Conservation (phyloP, 495 filamentous ascomycete genomes). For the Aspergillus affinis region DNA sequence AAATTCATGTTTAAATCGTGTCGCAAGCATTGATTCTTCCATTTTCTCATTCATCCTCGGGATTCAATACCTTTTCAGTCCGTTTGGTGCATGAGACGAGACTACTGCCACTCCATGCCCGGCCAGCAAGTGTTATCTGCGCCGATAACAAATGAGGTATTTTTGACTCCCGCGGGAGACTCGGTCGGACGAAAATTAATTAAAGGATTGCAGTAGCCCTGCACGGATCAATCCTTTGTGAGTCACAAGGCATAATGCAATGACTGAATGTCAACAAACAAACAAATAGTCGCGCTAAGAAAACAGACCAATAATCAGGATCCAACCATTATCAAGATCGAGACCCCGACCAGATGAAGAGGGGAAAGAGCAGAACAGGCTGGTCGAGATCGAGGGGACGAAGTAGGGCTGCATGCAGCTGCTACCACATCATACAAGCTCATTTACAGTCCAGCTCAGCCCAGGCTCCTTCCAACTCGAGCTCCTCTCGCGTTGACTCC, state of each 20-base stretch:
- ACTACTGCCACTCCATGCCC: not conserved
- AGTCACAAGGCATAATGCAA: not conserved
- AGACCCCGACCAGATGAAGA: not conserved
- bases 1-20: too few relatives aligned
- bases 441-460: not conserved
- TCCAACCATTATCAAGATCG: not conserved
- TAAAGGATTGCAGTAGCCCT: not conserved
- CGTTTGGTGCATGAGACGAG: too few relatives aligned
- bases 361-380: not conserved
- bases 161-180: not conserved
- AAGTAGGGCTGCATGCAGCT: not conserved
- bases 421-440: not conserved
- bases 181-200: not conserved
- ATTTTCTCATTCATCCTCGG: too few relatives aligned
- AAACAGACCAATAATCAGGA: not conserved
- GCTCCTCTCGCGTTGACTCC: not conserved
- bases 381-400: not conserved
- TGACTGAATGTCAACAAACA: not conserved
- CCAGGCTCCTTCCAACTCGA: not conserved
- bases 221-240: not conserved
- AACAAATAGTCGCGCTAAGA: not conserved
- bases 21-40: too few relatives aligned
- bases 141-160: too few relatives aligned
- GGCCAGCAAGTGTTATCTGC: too few relatives aligned
- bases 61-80: too few relatives aligned